Base-by-base conservation (phyloP, 768 basidiomycete genomes). In the Lyophyllum atratum region DNA sequence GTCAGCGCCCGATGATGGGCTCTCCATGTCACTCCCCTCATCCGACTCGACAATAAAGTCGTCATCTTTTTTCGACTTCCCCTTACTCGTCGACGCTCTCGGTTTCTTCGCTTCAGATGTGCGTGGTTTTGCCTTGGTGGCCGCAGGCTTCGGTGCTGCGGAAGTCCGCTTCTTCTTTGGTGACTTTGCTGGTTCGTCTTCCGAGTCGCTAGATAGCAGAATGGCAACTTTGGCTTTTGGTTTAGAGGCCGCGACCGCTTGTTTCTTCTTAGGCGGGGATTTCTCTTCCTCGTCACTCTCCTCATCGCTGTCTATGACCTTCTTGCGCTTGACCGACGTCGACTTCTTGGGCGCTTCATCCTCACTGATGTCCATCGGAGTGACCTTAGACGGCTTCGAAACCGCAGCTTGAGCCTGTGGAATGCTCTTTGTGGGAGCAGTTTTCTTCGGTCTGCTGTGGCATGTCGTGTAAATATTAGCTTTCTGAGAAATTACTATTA, bases 241-340 rank as follows among this genome's bases (percentile, higher is more conserved):
- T 19, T 28, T 54, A n/a, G 57, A 53, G 34, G n/a, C 45, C 9
- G 42, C 17, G 25, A 53, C 44, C 2, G 54, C 55, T 2, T 60
- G 39, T 55, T 68, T 68, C 59, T 69, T 69, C 60, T 63, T 64
- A 5, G 65, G 46, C 7, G 46, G 46, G 17, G 46, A 29, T 29
- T 26, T 26, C 25, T 66, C 63, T 33, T 17, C 53, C 15, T 57
- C 59, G 3, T 72, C 72, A 15, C 76, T 77, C 15, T 78, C 75
- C 15, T 78, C 75, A 22, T 77, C 77, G 28, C 79, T 78, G 54
- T 74, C 77, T 1, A 74, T 72, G 12, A 73, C 51, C 52, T 72
- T 72, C 63, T 73, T 74, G 24, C 72, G 71, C 50, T 76, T 76
- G 34, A 52, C 19, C 15, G 54, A 29, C 8, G 55, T 52, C 7